Conservation (phyloP, 192 early-diverging fungal species). For the Umbelopsis ramanniana region DNA sequence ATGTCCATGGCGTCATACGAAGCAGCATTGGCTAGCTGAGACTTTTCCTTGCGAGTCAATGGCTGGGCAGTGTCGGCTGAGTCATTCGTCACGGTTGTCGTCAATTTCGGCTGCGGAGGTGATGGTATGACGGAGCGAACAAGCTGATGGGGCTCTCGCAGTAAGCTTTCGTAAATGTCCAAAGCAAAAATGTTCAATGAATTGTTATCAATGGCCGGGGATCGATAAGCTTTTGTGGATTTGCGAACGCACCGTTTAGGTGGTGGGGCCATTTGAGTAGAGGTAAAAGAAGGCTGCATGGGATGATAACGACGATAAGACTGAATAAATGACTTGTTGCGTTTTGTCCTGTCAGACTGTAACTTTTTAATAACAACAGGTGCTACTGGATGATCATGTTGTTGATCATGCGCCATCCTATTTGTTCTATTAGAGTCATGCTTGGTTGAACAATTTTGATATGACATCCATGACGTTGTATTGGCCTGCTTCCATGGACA, state of each 20-base stretch:
- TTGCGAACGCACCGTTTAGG: neutral
- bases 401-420: constrained; percentile 23
- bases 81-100: constrained; percentile 13
- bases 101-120: constrained; percentile 3
- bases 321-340: constrained; percentile 12
- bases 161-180: constrained; percentile 11
- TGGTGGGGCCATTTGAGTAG: neutral
- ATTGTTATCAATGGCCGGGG: neutral
- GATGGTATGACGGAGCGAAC: constrained; percentile 3
- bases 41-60: constrained; percentile 21
- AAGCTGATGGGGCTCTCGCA: constrained; percentile 7
- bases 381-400: constrained; percentile 19
- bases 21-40: constrained; percentile 23
- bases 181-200: constrained; percentile 17
- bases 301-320: constrained; percentile 21
- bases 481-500: constrained; percentile 11
- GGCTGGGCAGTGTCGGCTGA: constrained; percentile 14
- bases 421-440: constrained; percentile 21
- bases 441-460: constrained; percentile 12
- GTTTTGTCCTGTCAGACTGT: constrained; percentile 12
- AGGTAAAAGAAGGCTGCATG: neutral
- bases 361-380: constrained; percentile 11
- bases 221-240: neutral
- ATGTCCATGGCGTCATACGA: constrained; percentile 39
- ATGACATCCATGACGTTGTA: constrained; percentile 13